Evolutionary conservation across 768 basidiomycete genomes (phyloP), one percentile per base, ranked within the genome.

Genomic region (Tephrocybe sp.): DNA sequence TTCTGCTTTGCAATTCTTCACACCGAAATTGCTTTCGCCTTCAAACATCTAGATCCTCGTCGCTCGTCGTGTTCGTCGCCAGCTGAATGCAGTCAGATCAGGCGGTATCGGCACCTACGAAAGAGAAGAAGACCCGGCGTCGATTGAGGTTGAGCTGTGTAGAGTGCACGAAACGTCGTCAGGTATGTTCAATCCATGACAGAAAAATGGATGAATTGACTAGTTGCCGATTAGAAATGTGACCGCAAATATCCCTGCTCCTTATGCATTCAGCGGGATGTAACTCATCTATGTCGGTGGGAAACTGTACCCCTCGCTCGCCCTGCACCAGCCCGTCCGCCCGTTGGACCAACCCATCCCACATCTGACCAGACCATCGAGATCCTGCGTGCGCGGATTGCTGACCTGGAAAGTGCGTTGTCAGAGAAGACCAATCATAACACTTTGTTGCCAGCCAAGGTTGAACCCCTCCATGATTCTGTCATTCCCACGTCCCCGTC

Each of bases 121-220:
- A 72, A 54, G 73, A 71, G 55, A 82, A 80, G 65, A 78, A 76
- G 62, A 77, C 76, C 16, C 69, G 78, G 8, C 62, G 74, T 52
- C 67, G 79, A 14, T 69, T 78, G 49, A 72, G 78, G 39, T 64
- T 79, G 31, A 78, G 77, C 58, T 81, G 80, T 55, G 74, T 80
- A 6, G 79, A 80, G 58, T 81, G 79, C 56, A 77, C 80, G 1
- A 79, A 78, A 59, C 71, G 79, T 43, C 69, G 79, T 49, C 79
- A 80, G 69, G 78, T 77, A 55, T 54, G 72, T 62, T 34, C 11
- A 19, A 31, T 19, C 19, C 34, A 44, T 50, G 33, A 6, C 32
- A 11, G 12, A 26, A 16, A 17, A 34, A 23, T 35, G 42, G 45
- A 38, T 51, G 20, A 44, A 35, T 43, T 54, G 50, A 44, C 31